Evolutionary conservation across 176 grass and related monocot species (phyloP).

Genomic region (Oropetium thomaeum): DNA sequence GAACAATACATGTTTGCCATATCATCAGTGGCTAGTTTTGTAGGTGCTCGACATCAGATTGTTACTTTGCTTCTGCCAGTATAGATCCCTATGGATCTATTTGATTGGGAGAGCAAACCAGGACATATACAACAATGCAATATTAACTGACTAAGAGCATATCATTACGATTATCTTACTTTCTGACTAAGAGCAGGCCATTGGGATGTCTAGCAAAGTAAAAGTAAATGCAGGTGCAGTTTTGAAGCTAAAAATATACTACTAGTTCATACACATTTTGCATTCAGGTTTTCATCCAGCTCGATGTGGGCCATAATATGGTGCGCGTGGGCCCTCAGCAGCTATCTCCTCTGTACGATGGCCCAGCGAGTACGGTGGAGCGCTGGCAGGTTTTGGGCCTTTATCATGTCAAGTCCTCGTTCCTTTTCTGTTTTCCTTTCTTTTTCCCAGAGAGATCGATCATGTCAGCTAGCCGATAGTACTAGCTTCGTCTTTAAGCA

Average conservation of each 20-base stretch:
- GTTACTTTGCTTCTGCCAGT: conserved; percentile 17
- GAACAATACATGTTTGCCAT: background rate
- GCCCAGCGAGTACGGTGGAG: background rate
- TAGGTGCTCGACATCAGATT: conserved; percentile 15
- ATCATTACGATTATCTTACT: too few relatives aligned
- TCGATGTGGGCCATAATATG: background rate
- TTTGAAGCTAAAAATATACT: too few relatives aligned
- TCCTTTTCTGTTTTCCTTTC: background rate
- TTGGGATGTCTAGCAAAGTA: too few relatives aligned
- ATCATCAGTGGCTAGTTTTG: background rate
- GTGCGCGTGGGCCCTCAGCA: background rate
- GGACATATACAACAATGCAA: too few relatives aligned
- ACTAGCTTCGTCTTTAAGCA: too few relatives aligned
- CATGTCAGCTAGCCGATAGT: background rate
- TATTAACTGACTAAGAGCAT: too few relatives aligned
- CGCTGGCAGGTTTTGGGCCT: background rate
- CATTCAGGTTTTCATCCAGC: background rate
- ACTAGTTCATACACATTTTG: too few relatives aligned
- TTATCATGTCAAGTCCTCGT: background rate
- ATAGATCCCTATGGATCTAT: too few relatives aligned
- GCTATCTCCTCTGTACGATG: background rate
- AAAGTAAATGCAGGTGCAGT: too few relatives aligned
- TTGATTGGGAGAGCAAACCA: too few relatives aligned
- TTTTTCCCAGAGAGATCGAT: background rate
- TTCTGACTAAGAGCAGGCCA: too few relatives aligned